Evolutionary conservation across 2,329 filamentous ascomycete genomes (phyloP), one percentile per base, ranked within the genome.

Genomic region (Alternaria brassicicola): DNA sequence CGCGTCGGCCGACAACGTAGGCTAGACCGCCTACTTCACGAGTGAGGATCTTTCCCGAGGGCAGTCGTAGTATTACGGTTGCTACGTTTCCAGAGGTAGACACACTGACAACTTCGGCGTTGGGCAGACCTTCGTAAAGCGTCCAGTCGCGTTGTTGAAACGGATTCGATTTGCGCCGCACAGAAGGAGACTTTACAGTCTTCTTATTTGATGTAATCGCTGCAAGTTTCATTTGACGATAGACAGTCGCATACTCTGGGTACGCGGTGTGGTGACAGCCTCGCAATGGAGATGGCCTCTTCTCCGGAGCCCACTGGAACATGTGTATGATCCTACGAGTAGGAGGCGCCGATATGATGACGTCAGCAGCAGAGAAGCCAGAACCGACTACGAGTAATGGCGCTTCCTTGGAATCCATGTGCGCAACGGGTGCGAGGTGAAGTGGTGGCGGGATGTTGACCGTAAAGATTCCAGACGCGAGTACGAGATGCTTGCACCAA

Each of bases 341-440:
- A 13, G 77, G 70, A 26, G 81, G 76, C 19, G 82, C 78, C 6
- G 84, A 86, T 36, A 87, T 83, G 48, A 88, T 87, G 3, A 84
- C 78, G 73, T 88, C 86, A 25, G 86, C 86, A 2, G 86, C 86
- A 3, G 85, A 86, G 71, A 88, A 88, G 0, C 86, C 86, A 8
- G 85, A 87, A 6, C 86, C 86, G 47, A 88, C 78, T 6, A 88
- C 82, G 4, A 88, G 78, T 2, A 87, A 67, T 0, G 85, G 83
- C 3, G 72, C 64, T 2, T 72, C 52, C 1, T 47, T 15, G 17
- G 54, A 59, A 56, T 56, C 64, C 52, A 64, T 72, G 39, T 63
- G 57, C 46, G 80, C 63, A 7, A 87, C 64, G 1, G 84, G 83
- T 15, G 77, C 70, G 3, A 86, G 77, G 9, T 83, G 67, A 2